Evolutionary conservation across 768 basidiomycete genomes (phyloP).

Genomic region (Hypsizygus marmoreus): DNA sequence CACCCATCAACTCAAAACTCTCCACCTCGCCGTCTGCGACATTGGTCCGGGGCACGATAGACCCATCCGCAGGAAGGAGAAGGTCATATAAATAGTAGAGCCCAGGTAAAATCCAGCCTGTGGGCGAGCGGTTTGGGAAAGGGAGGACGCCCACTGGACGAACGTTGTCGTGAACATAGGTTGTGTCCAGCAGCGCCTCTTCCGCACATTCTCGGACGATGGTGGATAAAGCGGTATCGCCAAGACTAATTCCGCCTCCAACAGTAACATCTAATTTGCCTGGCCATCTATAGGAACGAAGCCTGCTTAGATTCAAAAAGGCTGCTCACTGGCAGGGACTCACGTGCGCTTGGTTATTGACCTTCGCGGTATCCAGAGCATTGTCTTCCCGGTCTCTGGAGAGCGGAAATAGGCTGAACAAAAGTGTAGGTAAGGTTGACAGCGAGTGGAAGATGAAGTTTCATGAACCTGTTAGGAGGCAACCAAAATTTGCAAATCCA

Average conservation of each 20-base stretch:
- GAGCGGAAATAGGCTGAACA: constrained; percentile 35
- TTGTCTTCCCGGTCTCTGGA: constrained; percentile 24
- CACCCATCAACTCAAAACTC: constrained; percentile 38
- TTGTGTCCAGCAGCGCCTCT: constrained; percentile 41
- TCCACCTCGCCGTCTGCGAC: constrained; percentile 44
- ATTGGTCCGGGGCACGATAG: constrained; percentile 36
- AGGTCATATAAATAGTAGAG: constrained; percentile 48
- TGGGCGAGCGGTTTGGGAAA: constrained; percentile 43
- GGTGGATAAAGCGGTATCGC: constrained; percentile 35
- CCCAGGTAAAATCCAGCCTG: constrained; percentile 45
- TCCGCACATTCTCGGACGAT: constrained; percentile 44
- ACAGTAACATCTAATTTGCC: constrained; percentile 45
- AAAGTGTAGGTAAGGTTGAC: background rate
- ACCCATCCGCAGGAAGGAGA: constrained; percentile 35
- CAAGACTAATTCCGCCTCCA: constrained; percentile 44
- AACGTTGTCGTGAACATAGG: constrained; percentile 32
- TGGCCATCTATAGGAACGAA: constrained; percentile 28
- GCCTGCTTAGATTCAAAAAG: background rate
- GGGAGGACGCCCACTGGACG: constrained; percentile 38
- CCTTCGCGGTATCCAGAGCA: constrained; percentile 44
- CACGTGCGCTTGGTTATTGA: constrained; percentile 43
- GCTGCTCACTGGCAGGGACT: constrained; percentile 12
- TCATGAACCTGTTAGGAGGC: constrained; percentile 38
- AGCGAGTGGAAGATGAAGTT: background rate
- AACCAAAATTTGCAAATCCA: constrained; percentile 45